Evolutionary conservation across 306 rosid genomes (phyloP).

Genomic region (Rosa rugosa): DNA sequence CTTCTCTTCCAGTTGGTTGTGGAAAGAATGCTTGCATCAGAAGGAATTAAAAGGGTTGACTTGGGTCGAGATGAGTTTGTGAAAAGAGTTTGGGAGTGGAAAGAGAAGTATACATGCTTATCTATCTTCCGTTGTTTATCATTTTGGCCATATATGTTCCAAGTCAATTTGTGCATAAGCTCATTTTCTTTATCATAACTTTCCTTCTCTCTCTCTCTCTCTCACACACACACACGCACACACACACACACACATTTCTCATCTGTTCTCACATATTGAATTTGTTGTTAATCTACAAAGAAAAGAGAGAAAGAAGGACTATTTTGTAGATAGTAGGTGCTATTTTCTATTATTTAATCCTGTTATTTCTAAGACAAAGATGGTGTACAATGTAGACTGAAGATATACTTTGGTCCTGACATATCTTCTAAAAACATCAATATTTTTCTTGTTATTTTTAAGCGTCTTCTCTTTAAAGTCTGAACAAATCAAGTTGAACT

Average conservation of each 20-base stretch:
- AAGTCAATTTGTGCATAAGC: not conserved
- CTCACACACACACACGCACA: not conserved
- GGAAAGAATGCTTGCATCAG: constrained; percentile 91
- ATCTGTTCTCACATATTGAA: not conserved
- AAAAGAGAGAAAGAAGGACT: not conserved
- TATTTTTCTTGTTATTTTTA: not conserved
- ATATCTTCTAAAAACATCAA: not conserved
- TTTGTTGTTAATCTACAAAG: not conserved
- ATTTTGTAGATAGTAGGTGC: not conserved
- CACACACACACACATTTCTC: not conserved
- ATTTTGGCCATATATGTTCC: constrained; percentile 21
- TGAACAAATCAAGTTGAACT: not conserved
- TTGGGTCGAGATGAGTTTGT: constrained; percentile 84
- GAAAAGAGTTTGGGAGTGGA: constrained; percentile 92
- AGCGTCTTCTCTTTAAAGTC: not conserved
- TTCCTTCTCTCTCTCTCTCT: not conserved
- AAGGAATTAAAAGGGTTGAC: constrained; percentile 80
- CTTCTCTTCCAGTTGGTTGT: constrained; percentile 76
- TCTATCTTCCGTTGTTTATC: constrained; percentile 24
- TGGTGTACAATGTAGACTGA: not conserved
- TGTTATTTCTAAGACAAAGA: not conserved
- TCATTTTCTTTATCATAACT: not conserved
- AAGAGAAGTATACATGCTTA: constrained; percentile 70
- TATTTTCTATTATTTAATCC: not conserved
- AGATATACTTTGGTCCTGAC: not conserved